These are phyloP conservation scores for Coniochaeta pulveracea DNA, from an alignment of 2,329 filamentous ascomycete genomes.

Conservation along the genomic window DNA sequence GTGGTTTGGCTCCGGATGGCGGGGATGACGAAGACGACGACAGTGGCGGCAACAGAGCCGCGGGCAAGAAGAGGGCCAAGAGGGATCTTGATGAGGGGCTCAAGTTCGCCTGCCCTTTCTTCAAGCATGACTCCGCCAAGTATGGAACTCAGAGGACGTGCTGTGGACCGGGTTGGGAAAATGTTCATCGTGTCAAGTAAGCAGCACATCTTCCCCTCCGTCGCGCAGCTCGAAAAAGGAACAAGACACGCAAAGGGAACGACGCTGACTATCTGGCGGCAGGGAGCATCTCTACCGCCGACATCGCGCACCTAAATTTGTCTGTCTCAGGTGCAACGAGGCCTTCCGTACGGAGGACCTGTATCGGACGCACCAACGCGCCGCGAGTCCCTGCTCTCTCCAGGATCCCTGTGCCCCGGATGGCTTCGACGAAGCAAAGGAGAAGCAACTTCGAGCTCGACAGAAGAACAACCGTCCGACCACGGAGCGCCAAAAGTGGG, in stretches of 20 bases:
- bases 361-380: conserved; percentile 14
- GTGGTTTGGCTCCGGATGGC: too few relatives aligned
- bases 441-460: conserved; percentile 12
- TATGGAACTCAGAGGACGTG: conserved; percentile 13
- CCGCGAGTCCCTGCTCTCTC: conserved; percentile 24
- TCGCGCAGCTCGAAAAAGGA: neutral
- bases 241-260: neutral
- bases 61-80: neutral
- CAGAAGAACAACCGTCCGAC: conserved; percentile 8
- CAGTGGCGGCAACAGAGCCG: neutral
- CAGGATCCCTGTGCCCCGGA: conserved; percentile 29
- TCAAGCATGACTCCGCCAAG: conserved; percentile 12
- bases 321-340: conserved; percentile 16
- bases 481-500: conserved; percentile 13
- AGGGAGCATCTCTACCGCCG: conserved; percentile 18
- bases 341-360: conserved; percentile 12
- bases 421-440: conserved; percentile 30
- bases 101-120: conserved; percentile 15
- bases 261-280: too few relatives aligned
- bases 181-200: conserved; percentile 16
- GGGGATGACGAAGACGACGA: neutral
- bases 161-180: conserved; percentile 13
- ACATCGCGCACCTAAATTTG: conserved; percentile 13
- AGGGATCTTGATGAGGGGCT: too few relatives aligned
- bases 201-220: neutral